Evolutionary conservation across 257 asterid species (phyloP).

Genomic region (Voacanga thouarsii): DNA sequence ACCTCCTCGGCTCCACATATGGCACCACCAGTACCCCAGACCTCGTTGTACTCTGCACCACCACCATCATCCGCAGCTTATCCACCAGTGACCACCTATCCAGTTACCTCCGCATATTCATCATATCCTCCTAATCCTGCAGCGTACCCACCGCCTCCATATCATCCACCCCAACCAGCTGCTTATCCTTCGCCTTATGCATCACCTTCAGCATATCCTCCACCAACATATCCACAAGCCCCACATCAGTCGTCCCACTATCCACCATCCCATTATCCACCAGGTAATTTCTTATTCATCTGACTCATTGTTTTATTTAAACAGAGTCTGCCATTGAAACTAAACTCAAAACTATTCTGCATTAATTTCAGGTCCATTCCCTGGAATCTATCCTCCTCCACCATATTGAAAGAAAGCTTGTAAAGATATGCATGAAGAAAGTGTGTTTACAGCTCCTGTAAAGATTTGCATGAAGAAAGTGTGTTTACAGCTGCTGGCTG

Average conservation of each 20-base stretch:
- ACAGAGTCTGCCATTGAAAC: neutral
- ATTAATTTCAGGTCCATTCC: slow-evolving; percentile 35
- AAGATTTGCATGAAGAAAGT: neutral
- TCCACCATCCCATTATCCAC: slow-evolving; percentile 37
- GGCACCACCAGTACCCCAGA: slow-evolving; percentile 19
- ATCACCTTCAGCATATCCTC: slow-evolving; percentile 31
- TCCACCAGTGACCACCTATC: slow-evolving; percentile 23
- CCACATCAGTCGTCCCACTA: slow-evolving; percentile 26
- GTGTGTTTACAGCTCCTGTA: neutral
- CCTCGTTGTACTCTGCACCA: slow-evolving; percentile 15
- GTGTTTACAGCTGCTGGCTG: neutral
- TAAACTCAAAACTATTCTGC: neutral
- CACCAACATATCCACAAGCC: slow-evolving; percentile 33
- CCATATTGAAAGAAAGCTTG: slow-evolving; percentile 33
- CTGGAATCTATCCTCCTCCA: slow-evolving; percentile 42
- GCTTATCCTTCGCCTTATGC: slow-evolving; percentile 32
- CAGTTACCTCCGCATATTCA: slow-evolving; percentile 29
- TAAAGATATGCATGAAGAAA: neutral
- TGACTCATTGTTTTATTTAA: neutral
- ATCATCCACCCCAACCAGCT: slow-evolving; percentile 26
- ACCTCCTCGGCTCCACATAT: slow-evolving; percentile 37
- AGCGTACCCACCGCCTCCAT: slow-evolving; percentile 28
- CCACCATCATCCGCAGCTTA: slow-evolving; percentile 30
- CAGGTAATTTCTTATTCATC: slow-evolving; percentile 25
- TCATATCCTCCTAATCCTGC: slow-evolving; percentile 30